Conservation (phyloP, 2,329 filamentous ascomycete species). For the Aspergillus sp. region DNA sequence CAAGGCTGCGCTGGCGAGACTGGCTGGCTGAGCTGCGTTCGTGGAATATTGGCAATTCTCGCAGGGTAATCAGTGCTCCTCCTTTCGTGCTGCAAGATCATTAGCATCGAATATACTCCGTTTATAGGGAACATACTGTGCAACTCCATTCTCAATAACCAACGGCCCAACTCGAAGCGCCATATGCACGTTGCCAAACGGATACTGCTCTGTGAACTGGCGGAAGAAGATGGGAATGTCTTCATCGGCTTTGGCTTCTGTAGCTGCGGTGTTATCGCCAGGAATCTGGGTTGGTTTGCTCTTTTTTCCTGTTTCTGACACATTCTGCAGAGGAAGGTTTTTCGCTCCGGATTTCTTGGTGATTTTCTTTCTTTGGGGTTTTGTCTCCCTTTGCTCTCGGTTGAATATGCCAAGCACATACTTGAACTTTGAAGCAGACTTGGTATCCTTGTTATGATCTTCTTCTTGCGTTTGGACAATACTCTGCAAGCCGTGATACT, state of each 20-base stretch:
- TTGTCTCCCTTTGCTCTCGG: background rate
- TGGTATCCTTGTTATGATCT: background rate
- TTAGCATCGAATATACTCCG: background rate
- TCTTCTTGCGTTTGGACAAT: background rate
- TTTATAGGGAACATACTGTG: constrained; percentile 25
- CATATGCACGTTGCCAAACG: constrained; percentile 39
- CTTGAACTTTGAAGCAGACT: background rate
- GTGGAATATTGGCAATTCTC: constrained; percentile 8
- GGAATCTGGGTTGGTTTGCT: too few relatives aligned
- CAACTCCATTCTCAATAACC: constrained; percentile 37
- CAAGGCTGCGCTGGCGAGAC: constrained; percentile 1
- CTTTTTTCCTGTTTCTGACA: background rate
- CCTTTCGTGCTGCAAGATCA: constrained; percentile 8
- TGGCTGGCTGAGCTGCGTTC: background rate
- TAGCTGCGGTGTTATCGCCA: constrained; percentile 9
- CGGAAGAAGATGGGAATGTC: constrained; percentile 28
- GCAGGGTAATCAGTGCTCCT: constrained; percentile 9
- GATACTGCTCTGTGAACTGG: constrained; percentile 26
- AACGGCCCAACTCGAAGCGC: constrained; percentile 36
- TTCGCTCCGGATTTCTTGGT: background rate
- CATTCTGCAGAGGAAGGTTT: background rate
- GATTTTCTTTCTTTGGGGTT: background rate
- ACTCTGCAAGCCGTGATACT: background rate
- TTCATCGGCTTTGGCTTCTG: constrained; percentile 13
- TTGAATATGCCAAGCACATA: background rate